Percentiles rank a stretch among this genome's conserved stretches.
These are phyloP conservation scores for Trichoderma koningiopsis DNA, from an alignment of 2,329 filamentous ascomycete species.

Conservation along the genomic window DNA sequence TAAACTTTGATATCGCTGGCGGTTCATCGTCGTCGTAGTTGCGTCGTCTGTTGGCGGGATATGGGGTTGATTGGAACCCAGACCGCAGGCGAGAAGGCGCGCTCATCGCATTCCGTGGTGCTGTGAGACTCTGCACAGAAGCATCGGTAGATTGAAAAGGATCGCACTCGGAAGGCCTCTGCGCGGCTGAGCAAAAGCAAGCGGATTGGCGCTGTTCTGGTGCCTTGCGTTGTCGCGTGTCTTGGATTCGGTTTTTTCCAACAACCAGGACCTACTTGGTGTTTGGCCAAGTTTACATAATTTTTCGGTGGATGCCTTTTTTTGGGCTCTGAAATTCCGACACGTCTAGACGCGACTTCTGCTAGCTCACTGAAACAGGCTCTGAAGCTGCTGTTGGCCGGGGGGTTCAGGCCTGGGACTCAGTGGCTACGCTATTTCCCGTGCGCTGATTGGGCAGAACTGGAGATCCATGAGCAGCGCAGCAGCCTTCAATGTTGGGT, in stretches of 20 bases:
- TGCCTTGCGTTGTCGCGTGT: slow-evolving; percentile 16
- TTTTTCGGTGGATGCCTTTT: slow-evolving; percentile 24
- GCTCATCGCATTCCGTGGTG: slow-evolving; percentile 71
- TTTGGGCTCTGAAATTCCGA: slow-evolving; percentile 34
- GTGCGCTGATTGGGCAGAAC: slow-evolving; percentile 9
- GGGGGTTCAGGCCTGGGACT: background rate
- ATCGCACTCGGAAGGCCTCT: slow-evolving; percentile 3
- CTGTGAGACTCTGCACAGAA: slow-evolving; percentile 28
- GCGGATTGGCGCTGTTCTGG: background rate
- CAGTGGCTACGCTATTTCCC: background rate
- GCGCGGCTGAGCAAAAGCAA: slow-evolving; percentile 6
- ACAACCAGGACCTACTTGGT: slow-evolving; percentile 4
- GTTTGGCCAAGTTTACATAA: slow-evolving; percentile 25
- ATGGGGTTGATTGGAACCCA: slow-evolving; percentile 77
- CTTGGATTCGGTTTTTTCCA: slow-evolving; percentile 10
- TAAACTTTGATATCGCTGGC: slow-evolving; percentile 19
- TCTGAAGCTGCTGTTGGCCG: background rate
- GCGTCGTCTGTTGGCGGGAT: slow-evolving; percentile 46
- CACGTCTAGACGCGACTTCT: slow-evolving; percentile 43
- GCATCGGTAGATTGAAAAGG: slow-evolving; percentile 26
- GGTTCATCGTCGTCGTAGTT: slow-evolving; percentile 36
- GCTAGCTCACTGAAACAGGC: slow-evolving; percentile 21
- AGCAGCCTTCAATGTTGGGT: background rate
- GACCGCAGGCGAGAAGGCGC: slow-evolving; percentile 79
- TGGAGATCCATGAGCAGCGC: background rate